phyloP scores from a whole-genome alignment of 2,329 filamentous ascomycete species.

The Triangularia verruculosa region DNA sequence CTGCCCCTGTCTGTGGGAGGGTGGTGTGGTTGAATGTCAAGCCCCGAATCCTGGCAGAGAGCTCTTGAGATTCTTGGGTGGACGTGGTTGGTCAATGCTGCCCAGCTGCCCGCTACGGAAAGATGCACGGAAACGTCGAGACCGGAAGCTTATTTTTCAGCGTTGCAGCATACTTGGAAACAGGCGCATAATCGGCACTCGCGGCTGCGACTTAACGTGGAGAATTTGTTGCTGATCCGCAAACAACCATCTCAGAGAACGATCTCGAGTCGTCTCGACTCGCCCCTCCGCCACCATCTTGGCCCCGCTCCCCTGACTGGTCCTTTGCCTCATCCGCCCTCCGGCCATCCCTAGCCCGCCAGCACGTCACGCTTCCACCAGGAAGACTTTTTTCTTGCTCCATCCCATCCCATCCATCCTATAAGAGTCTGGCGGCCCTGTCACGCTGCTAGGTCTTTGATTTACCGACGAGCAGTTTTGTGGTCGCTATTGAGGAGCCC shows the following conservation, averaged over 20 bases:
- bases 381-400: not conserved
- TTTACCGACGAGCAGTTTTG: constrained; percentile 30
- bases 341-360: constrained; percentile 10
- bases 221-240: constrained; percentile 3
- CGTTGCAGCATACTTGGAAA: constrained; percentile 5
- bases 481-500: constrained; percentile 37
- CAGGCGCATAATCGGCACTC: constrained; percentile 7
- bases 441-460: constrained; percentile 18
- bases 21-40: not conserved
- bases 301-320: constrained; percentile 14
- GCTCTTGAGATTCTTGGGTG: no score
- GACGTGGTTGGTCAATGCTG: no score
- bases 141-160: constrained; percentile 10
- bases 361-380: not conserved
- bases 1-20: not conserved
- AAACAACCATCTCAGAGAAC: constrained; percentile 18
- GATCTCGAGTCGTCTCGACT: constrained; percentile 32
- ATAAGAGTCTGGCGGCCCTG: constrained; percentile 23
- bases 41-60: not conserved
- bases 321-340: constrained; percentile 23
- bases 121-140: not conserved
- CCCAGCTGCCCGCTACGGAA: not conserved
- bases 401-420: constrained; percentile 5
- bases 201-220: constrained; percentile 15
- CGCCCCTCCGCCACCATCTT: constrained; percentile 23